These are phyloP conservation scores for Fusarium euwallaceae DNA, from an alignment of 2,329 filamentous ascomycete species.

Conservation along the genomic window DNA sequence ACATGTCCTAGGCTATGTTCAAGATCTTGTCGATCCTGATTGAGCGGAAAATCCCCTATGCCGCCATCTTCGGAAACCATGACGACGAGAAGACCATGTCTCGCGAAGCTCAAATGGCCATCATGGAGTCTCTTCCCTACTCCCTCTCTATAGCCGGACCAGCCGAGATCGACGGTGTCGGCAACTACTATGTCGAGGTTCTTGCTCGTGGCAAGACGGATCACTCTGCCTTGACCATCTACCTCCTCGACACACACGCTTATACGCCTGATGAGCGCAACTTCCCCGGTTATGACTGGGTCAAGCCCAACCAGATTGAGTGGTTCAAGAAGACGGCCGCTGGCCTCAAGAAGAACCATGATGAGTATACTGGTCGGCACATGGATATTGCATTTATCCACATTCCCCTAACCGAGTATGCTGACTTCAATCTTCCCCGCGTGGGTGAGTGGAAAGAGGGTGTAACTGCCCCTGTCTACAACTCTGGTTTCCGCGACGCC, in stretches of 20 bases:
- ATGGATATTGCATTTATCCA: slow-evolving; percentile 98
- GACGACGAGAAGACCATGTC: slow-evolving; percentile 90
- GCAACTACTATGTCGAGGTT: slow-evolving; percentile 95
- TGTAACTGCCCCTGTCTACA: slow-evolving; percentile 89
- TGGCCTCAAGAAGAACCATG: slow-evolving; percentile 80
- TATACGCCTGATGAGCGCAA: slow-evolving; percentile 91
- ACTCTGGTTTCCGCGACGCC: slow-evolving; percentile 92
- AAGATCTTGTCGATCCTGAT: slow-evolving; percentile 90
- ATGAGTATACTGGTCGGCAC: slow-evolving; percentile 89
- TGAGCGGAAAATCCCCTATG: slow-evolving; percentile 90
- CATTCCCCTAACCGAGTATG: slow-evolving; percentile 93
- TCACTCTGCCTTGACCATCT: slow-evolving; percentile 94
- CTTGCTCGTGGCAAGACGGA: slow-evolving; percentile 82
- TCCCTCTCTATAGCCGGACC: slow-evolving; percentile 90
- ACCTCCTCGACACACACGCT: slow-evolving; percentile 91
- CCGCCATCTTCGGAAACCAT: slow-evolving; percentile 96
- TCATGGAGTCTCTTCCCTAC: slow-evolving; percentile 89
- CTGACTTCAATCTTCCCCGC: slow-evolving; percentile 69
- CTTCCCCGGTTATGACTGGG: slow-evolving; percentile 96
- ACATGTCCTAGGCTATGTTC: slow-evolving; percentile 77
- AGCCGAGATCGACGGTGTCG: slow-evolving; percentile 86
- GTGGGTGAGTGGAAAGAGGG: slow-evolving; percentile 82
- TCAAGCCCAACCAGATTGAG: slow-evolving; percentile 92
- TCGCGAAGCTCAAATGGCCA: slow-evolving; percentile 83
- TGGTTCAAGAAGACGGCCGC: slow-evolving; percentile 90